Base-by-base conservation (phyloP, 345 rosid species). In the Sonneratia caseolaris region DNA sequence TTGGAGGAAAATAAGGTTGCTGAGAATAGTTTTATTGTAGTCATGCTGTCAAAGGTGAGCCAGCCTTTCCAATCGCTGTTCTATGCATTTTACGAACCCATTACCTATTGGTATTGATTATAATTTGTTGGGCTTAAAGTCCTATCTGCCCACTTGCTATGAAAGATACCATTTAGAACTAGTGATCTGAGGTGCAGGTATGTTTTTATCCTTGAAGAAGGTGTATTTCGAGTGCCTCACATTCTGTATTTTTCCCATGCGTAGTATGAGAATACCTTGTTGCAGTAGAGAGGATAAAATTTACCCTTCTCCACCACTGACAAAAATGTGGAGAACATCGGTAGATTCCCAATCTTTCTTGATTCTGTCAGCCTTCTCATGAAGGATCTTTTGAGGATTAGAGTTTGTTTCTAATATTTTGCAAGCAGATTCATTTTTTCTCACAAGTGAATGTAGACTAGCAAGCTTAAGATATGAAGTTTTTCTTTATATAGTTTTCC, bases 11-110 rank as follows among this genome's bases (percentile, higher is more conserved):
- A 85, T 69, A 84, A 85, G 76, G 90, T 93, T 47, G 82, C 82
- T 22, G 97, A 91, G 76, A 85, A 87, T 72, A 88, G 85, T 80
- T 93, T 91, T 79, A 76, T 89, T 77, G 97, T 93, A 55, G 81
- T 93, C 67, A 91, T 93, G 98, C 73, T 89, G 76, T 55, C 86
- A 37, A 93, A 91, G 96, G 98, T 88, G 68, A 69, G 70, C 66
- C 32, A 15, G 18, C 2, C 13, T 35, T 45, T 35, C 21, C 66
- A 56, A 11, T 27, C 6, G 27, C 27, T 35, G 16, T 32, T 12
- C 37, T 35, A 62, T 27, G 37, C 66, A 62, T 13, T 62, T 13
- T 22, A 7, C 7, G 35, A 57, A 22, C 11, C 2, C n/a, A n/a
- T 57, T n/a, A 22, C n/a, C 12, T 10, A 27, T 22, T 11, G 36